A percentile compares a stretch with the other conserved stretches of the same genome.
phyloP scores from a whole-genome alignment of 1,139 yeast genomes.

The Geotrichum siamense region DNA sequence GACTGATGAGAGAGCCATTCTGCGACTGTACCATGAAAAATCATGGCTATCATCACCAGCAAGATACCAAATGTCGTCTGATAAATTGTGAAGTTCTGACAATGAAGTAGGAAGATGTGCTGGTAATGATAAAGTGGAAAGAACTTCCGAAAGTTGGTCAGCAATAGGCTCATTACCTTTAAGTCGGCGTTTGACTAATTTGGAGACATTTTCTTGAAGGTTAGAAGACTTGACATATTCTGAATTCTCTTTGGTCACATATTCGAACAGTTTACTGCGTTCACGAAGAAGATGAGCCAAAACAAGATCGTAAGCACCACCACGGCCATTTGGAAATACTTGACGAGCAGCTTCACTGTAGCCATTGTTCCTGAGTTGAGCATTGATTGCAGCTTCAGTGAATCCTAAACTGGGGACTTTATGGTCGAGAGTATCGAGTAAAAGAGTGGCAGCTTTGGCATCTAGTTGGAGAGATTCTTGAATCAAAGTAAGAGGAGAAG shows the following conservation, averaged over 20 bases:
- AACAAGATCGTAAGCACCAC: conserved; percentile 52
- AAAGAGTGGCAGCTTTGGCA: conserved; percentile 13
- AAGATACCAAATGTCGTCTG: conserved; percentile 76
- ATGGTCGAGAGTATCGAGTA: conserved; percentile 15
- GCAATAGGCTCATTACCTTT: conserved; percentile 51
- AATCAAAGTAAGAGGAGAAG: conserved; percentile 3
- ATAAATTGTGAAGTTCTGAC: conserved; percentile 62
- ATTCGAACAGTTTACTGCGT: conserved; percentile 28
- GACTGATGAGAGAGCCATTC: conserved; percentile 60
- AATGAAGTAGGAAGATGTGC: conserved; percentile 45
- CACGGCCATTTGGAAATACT: conserved; percentile 43
- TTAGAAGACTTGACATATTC: conserved; percentile 9
- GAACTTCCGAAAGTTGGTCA: conserved; percentile 38
- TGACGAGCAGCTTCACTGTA: conserved; percentile 63
- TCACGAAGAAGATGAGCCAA: conserved; percentile 56
- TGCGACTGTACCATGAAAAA: conserved; percentile 88
- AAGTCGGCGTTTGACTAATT: conserved; percentile 55
- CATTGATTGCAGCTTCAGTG: conserved; percentile 49
- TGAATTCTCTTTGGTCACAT: conserved; percentile 10
- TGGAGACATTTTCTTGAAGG: conserved; percentile 35
- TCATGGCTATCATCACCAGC: conserved; percentile 81
- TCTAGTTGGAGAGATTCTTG: conserved; percentile 12
- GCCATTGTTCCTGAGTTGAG: conserved; percentile 55
- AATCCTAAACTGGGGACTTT: conserved; percentile 67
- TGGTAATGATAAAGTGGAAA: conserved; percentile 51